phyloP scores from a whole-genome alignment of 208 protist genomes.

The Trypanosoma scelopori region DNA sequence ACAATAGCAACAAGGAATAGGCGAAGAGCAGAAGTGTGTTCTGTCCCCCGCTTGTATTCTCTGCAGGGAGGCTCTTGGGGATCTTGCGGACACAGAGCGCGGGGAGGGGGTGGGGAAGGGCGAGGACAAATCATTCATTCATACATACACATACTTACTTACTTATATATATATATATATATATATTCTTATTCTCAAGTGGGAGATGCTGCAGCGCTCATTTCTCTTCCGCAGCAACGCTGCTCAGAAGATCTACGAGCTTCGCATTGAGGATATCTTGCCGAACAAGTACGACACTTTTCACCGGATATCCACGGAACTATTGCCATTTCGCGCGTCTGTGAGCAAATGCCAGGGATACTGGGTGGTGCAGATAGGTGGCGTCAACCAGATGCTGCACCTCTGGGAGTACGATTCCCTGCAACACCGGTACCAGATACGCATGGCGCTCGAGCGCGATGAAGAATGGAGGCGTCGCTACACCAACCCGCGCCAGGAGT shows the following conservation, averaged over 20 bases:
- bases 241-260: constrained; percentile 60
- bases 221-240: constrained; percentile 9
- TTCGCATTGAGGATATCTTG: constrained; percentile 53
- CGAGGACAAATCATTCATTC: too few species aligned
- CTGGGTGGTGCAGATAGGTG: constrained; percentile 80
- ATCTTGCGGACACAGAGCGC: too few species aligned
- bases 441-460: constrained; percentile 49
- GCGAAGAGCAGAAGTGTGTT: too few species aligned
- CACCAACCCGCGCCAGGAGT: constrained; percentile 30
- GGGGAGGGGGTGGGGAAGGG: too few species aligned
- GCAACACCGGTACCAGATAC: constrained; percentile 62
- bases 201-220: constrained; percentile 41
- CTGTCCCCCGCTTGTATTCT: neutral
- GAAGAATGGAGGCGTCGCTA: constrained; percentile 61
- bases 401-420: constrained; percentile 82
- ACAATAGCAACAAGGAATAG: too few species aligned
- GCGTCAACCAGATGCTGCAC: constrained; percentile 65
- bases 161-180: too few species aligned
- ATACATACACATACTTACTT: too few species aligned
- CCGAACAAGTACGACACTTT: constrained; percentile 65
- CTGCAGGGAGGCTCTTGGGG: neutral
- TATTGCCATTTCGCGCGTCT: constrained; percentile 47
- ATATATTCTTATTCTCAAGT: too few species aligned
- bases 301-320: constrained; percentile 50
- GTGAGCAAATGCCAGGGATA: constrained; percentile 56